Evolutionary conservation across 805 yeast species (phyloP), one percentile per base, ranked within the genome.

Genomic region (Tetrapisispora arboricola): DNA sequence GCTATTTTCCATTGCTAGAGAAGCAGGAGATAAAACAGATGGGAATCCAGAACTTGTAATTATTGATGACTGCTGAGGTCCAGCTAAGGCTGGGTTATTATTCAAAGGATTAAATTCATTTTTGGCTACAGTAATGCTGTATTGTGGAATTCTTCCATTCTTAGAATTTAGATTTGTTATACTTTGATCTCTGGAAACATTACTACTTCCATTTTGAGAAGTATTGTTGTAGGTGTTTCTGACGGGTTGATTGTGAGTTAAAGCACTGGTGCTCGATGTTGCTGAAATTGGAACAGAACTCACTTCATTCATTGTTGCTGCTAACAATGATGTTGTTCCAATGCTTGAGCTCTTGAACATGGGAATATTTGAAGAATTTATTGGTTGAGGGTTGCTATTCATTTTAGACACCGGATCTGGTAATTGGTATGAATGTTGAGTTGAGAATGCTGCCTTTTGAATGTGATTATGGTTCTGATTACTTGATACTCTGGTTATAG

Each of bases 271-370:
- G 13, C 36, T 32, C 7, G 36, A 32, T 13, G 36, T 32, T 21
- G 36, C 36, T 6, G 36, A 32, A 21, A 32, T 32, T 32, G 36
- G 36, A 21, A 32, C 36, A 32, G 36, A 32, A 6, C 36, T 26
- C 15, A 32, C 36, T 8, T 21, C 26, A 21, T 32, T 20, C n/a
- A 32, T n/a, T n/a, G 17, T 32, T 3, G 36, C 26, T 6, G 24
- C 26, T n/a, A 22, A 21, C 15, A 32, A 21, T 21, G 36, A 32
- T 6, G 36, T 32, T 7, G 36, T 21, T 12, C 36, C 24, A 13
- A 32, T 32, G n/a, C 36, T 32, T 5, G 17, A 13, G 15, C 36
- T 32, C 13, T 32, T 32, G 24, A 32, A 32, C 36, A 32, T 32
- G 20, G 36, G 36, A 6, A 22, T 21, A 22, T 32, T 32, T n/a